Percentiles rank a stretch among this genome's conserved stretches.
phyloP scores from a whole-genome alignment of 2,329 filamentous ascomycete species.

The Chaetomium sp. region DNA sequence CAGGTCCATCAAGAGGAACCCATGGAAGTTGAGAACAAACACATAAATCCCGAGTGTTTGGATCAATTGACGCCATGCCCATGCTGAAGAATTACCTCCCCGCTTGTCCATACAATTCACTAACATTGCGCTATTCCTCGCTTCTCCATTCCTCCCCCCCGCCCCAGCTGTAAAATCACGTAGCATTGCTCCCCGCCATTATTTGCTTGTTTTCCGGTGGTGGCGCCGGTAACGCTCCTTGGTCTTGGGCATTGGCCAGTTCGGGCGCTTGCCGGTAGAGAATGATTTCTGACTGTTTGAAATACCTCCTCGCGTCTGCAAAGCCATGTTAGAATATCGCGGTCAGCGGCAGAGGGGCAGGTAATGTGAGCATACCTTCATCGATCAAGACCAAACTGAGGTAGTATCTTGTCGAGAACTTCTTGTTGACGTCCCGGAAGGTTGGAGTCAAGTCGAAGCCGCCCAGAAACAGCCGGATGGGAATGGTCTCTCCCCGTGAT shows the following conservation, averaged over 20 bases:
- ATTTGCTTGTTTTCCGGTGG: conserved; percentile 50
- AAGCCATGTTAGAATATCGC: conserved; percentile 28
- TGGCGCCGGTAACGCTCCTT: conserved; percentile 45
- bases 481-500: conserved; percentile 90
- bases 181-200: conserved; percentile 44
- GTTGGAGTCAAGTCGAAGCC: conserved; percentile 97
- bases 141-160: background rate
- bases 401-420: conserved; percentile 98
- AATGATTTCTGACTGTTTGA: conserved; percentile 99
- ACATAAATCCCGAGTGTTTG: conserved; percentile 17
- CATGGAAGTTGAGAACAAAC: conserved; percentile 6
- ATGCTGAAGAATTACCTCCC: conserved; percentile 29
- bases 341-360: background rate
- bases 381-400: conserved; percentile 94
- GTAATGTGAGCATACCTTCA: conserved; percentile 64
- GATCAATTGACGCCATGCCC: conserved; percentile 31
- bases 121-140: background rate
- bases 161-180: background rate
- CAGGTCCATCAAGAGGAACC: background rate
- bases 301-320: conserved; percentile 90
- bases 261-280: conserved; percentile 82
- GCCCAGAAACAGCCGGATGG: conserved; percentile 93
- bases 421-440: conserved; percentile 99
- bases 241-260: conserved; percentile 47
- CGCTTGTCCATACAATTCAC: conserved; percentile 25